phyloP scores from a whole-genome alignment of 1,284 basidiomycete genomes.

The Papiliotrema fonsecae region DNA sequence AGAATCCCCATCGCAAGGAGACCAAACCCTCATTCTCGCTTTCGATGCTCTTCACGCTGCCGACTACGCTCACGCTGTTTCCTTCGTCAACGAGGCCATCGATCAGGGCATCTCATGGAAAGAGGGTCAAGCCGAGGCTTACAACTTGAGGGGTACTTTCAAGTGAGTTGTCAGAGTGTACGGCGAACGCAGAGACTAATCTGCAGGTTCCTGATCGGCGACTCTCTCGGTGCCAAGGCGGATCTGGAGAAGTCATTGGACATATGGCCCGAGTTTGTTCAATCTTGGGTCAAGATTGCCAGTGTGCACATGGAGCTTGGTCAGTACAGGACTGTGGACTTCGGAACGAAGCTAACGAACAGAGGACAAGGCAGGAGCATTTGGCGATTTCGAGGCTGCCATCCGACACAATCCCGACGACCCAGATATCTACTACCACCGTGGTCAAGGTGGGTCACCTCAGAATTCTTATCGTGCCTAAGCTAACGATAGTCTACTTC shows the following conservation, averaged over 20 bases:
- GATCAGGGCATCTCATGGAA: constrained; percentile 80
- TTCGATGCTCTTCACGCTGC: constrained; percentile 77
- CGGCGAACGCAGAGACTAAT: background rate
- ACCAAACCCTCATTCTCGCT: constrained; percentile 74
- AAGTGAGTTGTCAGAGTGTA: constrained; percentile 54
- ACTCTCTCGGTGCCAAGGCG: constrained; percentile 75
- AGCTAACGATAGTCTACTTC: constrained; percentile 68
- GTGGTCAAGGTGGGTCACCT: constrained; percentile 72
- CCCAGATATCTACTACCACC: constrained; percentile 98
- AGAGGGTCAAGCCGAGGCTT: constrained; percentile 73
- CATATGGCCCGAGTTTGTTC: constrained; percentile 71
- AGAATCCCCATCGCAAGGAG: constrained; percentile 70
- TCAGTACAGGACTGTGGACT: constrained; percentile 15
- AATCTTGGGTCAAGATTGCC: constrained; percentile 94
- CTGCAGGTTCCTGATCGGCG: constrained; percentile 76
- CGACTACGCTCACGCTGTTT: constrained; percentile 80
- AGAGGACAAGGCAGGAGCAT: constrained; percentile 66
- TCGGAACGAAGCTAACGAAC: background rate
- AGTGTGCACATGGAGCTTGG: constrained; percentile 96
- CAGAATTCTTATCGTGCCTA: background rate
- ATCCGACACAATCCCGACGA: constrained; percentile 77
- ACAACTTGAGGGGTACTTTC: constrained; percentile 94
- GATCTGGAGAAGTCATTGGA: constrained; percentile 77
- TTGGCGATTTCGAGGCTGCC: constrained; percentile 87
- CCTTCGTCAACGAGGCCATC: constrained; percentile 77